Evolutionary conservation across 345 rosid species (phyloP), one percentile per base, ranked within the genome.

Genomic region (Euphorbia tirucalli): DNA sequence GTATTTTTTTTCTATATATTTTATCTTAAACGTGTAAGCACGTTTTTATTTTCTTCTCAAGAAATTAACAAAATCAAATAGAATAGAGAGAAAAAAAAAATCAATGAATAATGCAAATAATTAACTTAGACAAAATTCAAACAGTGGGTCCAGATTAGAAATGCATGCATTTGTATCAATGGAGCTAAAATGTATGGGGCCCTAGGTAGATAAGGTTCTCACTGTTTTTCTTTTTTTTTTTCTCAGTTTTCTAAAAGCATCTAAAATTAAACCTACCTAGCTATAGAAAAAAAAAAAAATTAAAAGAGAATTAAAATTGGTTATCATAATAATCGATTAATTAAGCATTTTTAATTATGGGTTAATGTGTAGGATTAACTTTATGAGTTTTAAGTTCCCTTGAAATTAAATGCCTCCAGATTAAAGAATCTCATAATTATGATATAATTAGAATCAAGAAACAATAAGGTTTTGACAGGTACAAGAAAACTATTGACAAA

Each of bases 81-180:
- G 7, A 52, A 52, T 10, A 52, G 7, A 52, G 8, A n/a, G 0
- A 19, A 52, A 52, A 4, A 21, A 11, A 37, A 31, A 54, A 55
- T 31, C 27, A n/a, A n/a, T 60, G 11, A n/a, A 21, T 65, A 15
- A 16, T 15, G 46, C 32, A 5, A 15, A 3, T n/a, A 68, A 30
- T 56, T 52, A 18, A 41, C 46, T 31, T 35, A 43, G 56, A 41
- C 44, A 41, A 71, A 66, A 76, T 54, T 50, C 25, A 37, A 39
- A 41, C 32, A 41, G 55, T 71, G 71, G 72, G 74, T 8, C 39
- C 62, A 41, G 10, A 16, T 28, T 59, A 30, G 69, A 14, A 65
- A 72, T 68, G 76, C 70, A 67, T 63, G 55, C 57, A 58, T 72
- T 35, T 65, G 32, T 59, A 70, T 66, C 68, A 57, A 67, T 65